Percentiles rank a stretch among this genome's conserved stretches.
phyloP scores from a whole-genome alignment of 108 stramenopile genomes.

The Cyclostephanos invisitatus region DNA sequence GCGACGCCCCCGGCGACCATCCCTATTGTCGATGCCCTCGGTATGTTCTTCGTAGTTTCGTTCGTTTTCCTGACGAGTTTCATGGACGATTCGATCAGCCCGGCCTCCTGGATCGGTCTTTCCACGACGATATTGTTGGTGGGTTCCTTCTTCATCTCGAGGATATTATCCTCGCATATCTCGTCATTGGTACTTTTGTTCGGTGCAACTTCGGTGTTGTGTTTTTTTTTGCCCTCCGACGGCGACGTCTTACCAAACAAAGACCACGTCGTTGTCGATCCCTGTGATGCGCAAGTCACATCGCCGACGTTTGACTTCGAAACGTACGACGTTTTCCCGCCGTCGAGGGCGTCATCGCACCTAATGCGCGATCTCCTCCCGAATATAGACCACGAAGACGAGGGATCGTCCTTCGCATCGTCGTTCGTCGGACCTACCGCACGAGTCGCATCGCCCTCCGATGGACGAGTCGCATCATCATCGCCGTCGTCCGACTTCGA shows the following conservation, averaged over 20 bases:
- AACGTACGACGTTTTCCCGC: background rate
- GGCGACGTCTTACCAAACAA: slow-evolving; percentile 4
- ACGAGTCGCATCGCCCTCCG: background rate
- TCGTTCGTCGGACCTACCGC: background rate
- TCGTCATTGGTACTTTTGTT: slow-evolving; percentile 1
- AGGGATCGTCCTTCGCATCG: background rate
- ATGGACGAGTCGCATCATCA: background rate
- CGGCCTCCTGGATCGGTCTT: slow-evolving; percentile 1
- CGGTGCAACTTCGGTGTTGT: background rate
- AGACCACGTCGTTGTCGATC: background rate
- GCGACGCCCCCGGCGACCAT: slow-evolving; percentile 71
- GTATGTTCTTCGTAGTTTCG: slow-evolving; percentile 35
- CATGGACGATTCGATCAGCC: slow-evolving; percentile 31
- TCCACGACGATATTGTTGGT: background rate
- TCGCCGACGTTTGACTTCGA: slow-evolving; percentile 3
- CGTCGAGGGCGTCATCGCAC: background rate
- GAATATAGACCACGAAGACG: background rate
- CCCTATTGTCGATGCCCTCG: slow-evolving; percentile 42
- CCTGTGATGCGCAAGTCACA: background rate
- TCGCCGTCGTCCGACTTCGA: slow-evolving; percentile 5
- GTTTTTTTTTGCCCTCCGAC: background rate
- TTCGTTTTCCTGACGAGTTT: slow-evolving; percentile 39
- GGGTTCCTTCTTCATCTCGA: slow-evolving; percentile 18
- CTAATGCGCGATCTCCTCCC: no score
- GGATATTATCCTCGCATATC: background rate